Conservation (phyloP, 352 stramenopile species). For the Phytophthora tubulina region DNA sequence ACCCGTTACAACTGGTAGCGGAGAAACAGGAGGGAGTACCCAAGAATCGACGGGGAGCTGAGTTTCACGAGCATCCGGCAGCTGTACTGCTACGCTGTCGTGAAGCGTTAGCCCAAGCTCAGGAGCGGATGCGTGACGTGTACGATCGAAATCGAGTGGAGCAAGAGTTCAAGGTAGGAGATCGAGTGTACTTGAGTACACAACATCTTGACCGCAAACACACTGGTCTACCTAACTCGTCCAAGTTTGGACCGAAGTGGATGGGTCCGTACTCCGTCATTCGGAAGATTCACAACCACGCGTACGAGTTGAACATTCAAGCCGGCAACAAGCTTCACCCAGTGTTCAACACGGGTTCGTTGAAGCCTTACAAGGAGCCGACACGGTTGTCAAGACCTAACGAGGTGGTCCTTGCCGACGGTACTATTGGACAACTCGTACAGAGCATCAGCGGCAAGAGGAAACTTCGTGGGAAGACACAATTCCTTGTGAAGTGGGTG, state of each 20-base stretch:
- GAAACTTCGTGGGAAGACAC: neutral
- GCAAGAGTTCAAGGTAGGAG: constrained; percentile 10
- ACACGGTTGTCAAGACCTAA: neutral
- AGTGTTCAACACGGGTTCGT: constrained; percentile 18
- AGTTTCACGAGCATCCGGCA: constrained; percentile 22
- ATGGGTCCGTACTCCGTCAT: constrained; percentile 22
- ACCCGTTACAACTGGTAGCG: neutral
- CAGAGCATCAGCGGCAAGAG: constrained; percentile 3
- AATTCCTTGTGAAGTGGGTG: constrained; percentile 23
- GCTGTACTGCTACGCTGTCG: neutral
- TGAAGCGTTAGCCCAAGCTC: constrained; percentile 1
- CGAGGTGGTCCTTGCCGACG: constrained; percentile 18
- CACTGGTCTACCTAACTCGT: constrained; percentile 19
- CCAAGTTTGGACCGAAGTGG: constrained; percentile 31
- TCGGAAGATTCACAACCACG: constrained; percentile 25
- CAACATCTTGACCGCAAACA: constrained; percentile 25
- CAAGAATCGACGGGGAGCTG: neutral
- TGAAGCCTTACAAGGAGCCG: constrained; percentile 22
- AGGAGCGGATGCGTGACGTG: constrained; percentile 24
- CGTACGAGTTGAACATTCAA: constrained; percentile 35
- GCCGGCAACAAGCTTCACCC: constrained; percentile 22
- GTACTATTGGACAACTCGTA: constrained; percentile 12
- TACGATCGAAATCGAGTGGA: constrained; percentile 22
- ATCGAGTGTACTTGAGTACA: constrained; percentile 29
- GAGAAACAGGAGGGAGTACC: neutral